Conservation (phyloP, 2,329 filamentous ascomycete genomes). For the Alternaria atra region DNA sequence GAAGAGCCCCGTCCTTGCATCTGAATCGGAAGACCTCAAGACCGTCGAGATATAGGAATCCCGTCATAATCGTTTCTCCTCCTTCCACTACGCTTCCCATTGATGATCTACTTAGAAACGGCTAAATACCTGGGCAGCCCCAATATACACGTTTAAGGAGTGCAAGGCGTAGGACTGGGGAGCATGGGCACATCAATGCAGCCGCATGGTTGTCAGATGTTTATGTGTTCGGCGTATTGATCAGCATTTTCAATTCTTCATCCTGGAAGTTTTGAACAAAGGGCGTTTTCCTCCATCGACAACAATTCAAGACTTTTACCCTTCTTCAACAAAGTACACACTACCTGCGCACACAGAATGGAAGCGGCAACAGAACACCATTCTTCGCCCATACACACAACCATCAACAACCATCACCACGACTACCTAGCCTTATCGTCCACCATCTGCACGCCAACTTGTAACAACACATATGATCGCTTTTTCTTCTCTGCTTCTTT, state of each 20-base stretch:
- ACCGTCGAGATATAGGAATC: slow-evolving; percentile 57
- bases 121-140: slow-evolving; percentile 40
- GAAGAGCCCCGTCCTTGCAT: slow-evolving; percentile 35
- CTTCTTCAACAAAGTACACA: background rate
- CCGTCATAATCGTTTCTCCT: slow-evolving; percentile 10
- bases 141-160: slow-evolving; percentile 23
- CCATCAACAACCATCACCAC: slow-evolving; percentile 11
- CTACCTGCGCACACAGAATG: background rate
- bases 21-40: slow-evolving; percentile 55
- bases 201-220: slow-evolving; percentile 24
- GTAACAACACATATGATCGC: slow-evolving; percentile 19
- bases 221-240: slow-evolving; percentile 7
- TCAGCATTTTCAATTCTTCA: slow-evolving; percentile 10
- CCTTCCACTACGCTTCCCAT: slow-evolving; percentile 17
- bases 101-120: slow-evolving; percentile 33
- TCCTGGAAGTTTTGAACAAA: background rate
- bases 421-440: slow-evolving; percentile 6
- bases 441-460: slow-evolving; percentile 14
- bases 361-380: slow-evolving; percentile 8
- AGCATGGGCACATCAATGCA: slow-evolving; percentile 10
- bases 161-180: slow-evolving; percentile 29
- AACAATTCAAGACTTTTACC: slow-evolving; percentile 9
- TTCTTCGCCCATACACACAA: background rate
- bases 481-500: background rate
- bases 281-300: background rate